These are phyloP conservation scores for Phaeosphaeria sp. DNA, from an alignment of 2,329 filamentous ascomycete genomes.

Conservation along the genomic window DNA sequence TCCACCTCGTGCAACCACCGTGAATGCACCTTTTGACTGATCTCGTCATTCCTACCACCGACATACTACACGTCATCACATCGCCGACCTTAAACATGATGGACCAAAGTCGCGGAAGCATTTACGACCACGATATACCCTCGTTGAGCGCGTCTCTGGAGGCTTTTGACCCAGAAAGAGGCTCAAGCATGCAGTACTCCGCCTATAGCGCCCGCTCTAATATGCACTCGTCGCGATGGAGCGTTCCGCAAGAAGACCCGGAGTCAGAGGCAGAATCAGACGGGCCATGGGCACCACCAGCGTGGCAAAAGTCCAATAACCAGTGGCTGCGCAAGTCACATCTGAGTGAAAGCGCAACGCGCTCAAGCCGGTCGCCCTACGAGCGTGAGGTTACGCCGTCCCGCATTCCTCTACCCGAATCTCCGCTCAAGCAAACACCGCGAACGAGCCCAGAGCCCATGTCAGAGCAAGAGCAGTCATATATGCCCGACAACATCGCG, in stretches of 20 bases:
- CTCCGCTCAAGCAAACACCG: slow-evolving; percentile 63
- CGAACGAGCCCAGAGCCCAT: slow-evolving; percentile 58
- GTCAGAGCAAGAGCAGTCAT: slow-evolving; percentile 41
- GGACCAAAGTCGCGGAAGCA: slow-evolving; percentile 40
- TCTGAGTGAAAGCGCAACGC: slow-evolving; percentile 46
- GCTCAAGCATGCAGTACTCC: slow-evolving; percentile 33
- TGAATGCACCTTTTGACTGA: slow-evolving; percentile 27
- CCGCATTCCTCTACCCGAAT: slow-evolving; percentile 66
- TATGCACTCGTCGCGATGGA: slow-evolving; percentile 61
- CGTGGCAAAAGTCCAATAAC: slow-evolving; percentile 65
- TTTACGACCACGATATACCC: slow-evolving; percentile 47
- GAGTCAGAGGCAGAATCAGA: slow-evolving; percentile 55
- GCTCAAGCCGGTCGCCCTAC: slow-evolving; percentile 62
- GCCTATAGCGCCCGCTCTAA: slow-evolving; percentile 63
- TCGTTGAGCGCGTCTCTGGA: slow-evolving; percentile 48
- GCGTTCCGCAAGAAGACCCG: slow-evolving; percentile 43
- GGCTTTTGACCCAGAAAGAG: slow-evolving; percentile 48
- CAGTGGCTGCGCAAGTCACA: slow-evolving; percentile 60
- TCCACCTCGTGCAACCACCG: slow-evolving; percentile 29
- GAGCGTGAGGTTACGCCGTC: slow-evolving; percentile 61
- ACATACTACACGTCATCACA: slow-evolving; percentile 8
- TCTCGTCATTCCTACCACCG: slow-evolving; percentile 11
- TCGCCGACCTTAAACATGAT: slow-evolving; percentile 25
- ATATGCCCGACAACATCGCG: slow-evolving; percentile 39
- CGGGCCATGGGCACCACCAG: slow-evolving; percentile 69